These are phyloP conservation scores for Mucor piriformis DNA, from an alignment of 371 early-diverging fungal genomes.

Conservation along the genomic window DNA sequence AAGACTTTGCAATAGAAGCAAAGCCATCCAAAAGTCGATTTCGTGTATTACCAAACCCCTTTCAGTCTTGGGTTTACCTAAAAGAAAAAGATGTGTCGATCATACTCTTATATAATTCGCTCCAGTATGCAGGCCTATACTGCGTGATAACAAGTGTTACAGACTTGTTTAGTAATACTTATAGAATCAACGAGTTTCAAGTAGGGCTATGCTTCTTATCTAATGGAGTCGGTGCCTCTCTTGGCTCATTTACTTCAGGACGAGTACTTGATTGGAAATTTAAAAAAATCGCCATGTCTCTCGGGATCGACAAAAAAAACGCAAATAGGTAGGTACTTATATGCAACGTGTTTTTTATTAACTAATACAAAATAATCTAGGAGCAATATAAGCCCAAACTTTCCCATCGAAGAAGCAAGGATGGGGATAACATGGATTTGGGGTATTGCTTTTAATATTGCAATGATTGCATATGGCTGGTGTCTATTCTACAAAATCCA, in stretches of 20 bases:
- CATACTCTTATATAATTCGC: slow-evolving; percentile 30
- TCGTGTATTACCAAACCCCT: slow-evolving; percentile 12
- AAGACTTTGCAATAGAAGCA: not conserved
- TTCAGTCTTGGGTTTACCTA: slow-evolving; percentile 31
- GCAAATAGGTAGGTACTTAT: slow-evolving; percentile 11
- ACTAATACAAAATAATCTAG: not conserved
- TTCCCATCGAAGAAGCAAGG: slow-evolving; percentile 41
- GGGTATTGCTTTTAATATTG: slow-evolving; percentile 34
- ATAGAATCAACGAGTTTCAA: slow-evolving; percentile 26
- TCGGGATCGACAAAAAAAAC: slow-evolving; percentile 14
- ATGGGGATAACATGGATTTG: slow-evolving; percentile 40
- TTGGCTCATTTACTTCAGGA: slow-evolving; percentile 34
- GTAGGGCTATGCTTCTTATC: slow-evolving; percentile 37
- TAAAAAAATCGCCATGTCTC: slow-evolving; percentile 9
- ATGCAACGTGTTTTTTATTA: not conserved
- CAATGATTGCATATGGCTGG: slow-evolving; percentile 46
- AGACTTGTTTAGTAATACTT: slow-evolving; percentile 17
- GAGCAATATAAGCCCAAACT: slow-evolving; percentile 21
- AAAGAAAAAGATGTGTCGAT: slow-evolving; percentile 39
- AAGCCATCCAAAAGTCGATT: not conserved
- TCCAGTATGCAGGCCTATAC: slow-evolving; percentile 42
- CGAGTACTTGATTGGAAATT: slow-evolving; percentile 32
- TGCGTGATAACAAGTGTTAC: slow-evolving; percentile 39
- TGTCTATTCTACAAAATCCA: slow-evolving; percentile 28
- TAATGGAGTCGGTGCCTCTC: slow-evolving; percentile 28